Evolutionary conservation across 352 stramenopile species (phyloP).

Genomic region (Heterotrichella gracilis): DNA sequence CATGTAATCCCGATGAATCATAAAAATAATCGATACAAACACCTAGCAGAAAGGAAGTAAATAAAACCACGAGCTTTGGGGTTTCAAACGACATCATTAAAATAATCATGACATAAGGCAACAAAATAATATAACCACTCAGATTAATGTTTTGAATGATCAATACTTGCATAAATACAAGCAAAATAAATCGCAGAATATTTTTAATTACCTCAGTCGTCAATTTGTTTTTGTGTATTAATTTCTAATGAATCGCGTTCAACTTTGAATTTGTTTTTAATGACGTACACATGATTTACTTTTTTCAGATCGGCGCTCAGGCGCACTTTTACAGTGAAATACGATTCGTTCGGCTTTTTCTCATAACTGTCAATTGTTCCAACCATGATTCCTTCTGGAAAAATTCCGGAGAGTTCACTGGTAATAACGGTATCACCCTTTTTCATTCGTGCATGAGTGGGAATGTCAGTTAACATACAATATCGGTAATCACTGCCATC

Average conservation of each 20-base stretch:
- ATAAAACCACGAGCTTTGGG: not conserved
- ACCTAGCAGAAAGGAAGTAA: not conserved
- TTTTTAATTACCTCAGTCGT: conserved; percentile 4
- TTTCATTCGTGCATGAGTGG: not conserved
- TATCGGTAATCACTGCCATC: not conserved
- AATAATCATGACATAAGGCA: not conserved
- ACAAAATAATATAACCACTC: not conserved
- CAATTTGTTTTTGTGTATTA: not conserved
- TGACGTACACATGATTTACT: conserved; percentile 3
- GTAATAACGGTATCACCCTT: not conserved
- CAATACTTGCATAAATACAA: not conserved
- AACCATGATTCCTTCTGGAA: not conserved
- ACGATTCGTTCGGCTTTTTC: not conserved
- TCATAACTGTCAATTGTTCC: not conserved
- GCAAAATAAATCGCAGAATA: not conserved
- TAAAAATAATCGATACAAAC: conserved; percentile 6
- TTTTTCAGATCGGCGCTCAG: conserved; percentile 5
- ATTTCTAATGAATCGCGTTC: not conserved
- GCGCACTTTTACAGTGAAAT: not conserved
- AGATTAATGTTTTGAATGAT: conserved; percentile 2
- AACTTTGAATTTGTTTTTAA: conserved; percentile 9
- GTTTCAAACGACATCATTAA: not conserved
- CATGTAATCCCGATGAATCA: not conserved
- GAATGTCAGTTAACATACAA: not conserved
- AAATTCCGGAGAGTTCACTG: not conserved